Percentiles rank a stretch among this genome's conserved stretches.
Evolutionary conservation across 129 eudicot genomes (phyloP).

Genomic region (Tagetes erecta): DNA sequence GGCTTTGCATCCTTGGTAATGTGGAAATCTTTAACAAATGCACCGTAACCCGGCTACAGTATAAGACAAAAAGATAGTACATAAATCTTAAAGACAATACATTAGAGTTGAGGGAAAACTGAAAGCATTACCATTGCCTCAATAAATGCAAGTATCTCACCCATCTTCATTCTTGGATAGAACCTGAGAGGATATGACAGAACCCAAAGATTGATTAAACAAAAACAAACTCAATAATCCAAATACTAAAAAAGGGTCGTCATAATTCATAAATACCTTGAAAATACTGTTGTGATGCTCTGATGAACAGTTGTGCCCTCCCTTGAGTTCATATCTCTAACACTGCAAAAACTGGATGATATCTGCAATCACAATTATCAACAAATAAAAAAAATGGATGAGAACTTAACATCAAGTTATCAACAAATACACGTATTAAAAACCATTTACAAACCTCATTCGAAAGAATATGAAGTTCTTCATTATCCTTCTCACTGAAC

Average conservation of each 20-base stretch:
- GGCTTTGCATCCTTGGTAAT: constrained; percentile 41
- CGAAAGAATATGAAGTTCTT: constrained; percentile 53
- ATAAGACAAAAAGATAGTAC: constrained; percentile 20
- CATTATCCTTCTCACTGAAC: constrained; percentile 57
- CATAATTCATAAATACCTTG: constrained; percentile 47
- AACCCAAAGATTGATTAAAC: not conserved
- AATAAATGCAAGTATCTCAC: constrained; percentile 53
- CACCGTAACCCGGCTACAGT: constrained; percentile 73
- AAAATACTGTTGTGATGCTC: constrained; percentile 53
- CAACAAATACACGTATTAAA: not conserved
- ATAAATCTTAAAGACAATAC: constrained; percentile 5
- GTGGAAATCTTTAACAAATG: constrained; percentile 66
- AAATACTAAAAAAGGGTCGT: not conserved
- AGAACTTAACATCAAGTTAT: not conserved
- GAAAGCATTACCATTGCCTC: constrained; percentile 51
- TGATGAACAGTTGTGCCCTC: constrained; percentile 33
- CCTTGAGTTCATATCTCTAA: constrained; percentile 43
- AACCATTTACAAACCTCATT: constrained; percentile 49
- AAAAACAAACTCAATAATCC: not conserved
- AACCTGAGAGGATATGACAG: constrained; percentile 49
- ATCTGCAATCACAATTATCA: constrained; percentile 41
- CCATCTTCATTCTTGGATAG: constrained; percentile 78
- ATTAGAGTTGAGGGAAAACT: not conserved
- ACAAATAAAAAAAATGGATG: not conserved
- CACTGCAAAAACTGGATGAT: constrained; percentile 49